These are phyloP conservation scores for Aspergillus quadricinctus DNA, from an alignment of 2,329 filamentous ascomycete genomes.

Conservation along the genomic window DNA sequence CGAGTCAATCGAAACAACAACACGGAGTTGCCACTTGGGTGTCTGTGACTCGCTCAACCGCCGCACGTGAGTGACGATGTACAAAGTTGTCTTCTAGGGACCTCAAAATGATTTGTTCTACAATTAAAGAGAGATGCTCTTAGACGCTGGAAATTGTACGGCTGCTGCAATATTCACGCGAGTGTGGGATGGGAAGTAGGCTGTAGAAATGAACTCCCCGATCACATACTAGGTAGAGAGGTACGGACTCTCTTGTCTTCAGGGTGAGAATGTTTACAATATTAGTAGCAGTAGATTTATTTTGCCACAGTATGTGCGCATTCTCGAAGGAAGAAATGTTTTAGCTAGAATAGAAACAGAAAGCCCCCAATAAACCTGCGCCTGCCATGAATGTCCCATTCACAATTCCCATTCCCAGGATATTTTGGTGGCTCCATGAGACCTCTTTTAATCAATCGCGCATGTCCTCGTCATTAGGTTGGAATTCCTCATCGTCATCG, in stretches of 20 bases:
- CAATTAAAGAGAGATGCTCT: background rate
- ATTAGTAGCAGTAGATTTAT: background rate
- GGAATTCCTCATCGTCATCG: constrained; percentile 42
- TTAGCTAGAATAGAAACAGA: constrained; percentile 1
- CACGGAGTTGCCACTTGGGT: constrained; percentile 11
- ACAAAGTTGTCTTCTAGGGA: background rate
- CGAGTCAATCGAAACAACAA: constrained; percentile 7
- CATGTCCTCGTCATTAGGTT: constrained; percentile 33
- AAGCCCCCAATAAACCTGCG: constrained; percentile 17
- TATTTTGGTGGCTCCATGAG: constrained; percentile 12
- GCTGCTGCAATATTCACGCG: background rate
- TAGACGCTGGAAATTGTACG: background rate
- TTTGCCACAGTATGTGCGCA: background rate
- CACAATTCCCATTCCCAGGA: constrained; percentile 8
- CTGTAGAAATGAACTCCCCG: background rate
- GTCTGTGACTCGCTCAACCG: constrained; percentile 13
- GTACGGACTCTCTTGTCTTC: background rate
- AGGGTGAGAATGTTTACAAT: background rate
- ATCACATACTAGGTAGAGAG: background rate
- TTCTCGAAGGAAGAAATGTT: background rate
- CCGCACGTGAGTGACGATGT: background rate
- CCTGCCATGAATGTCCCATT: constrained; percentile 15
- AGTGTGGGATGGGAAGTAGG: background rate
- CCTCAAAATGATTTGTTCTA: background rate
- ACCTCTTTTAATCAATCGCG: constrained; percentile 29